Evolutionary conservation across 2,329 filamentous ascomycete species (phyloP).

Genomic region (Gnomoniopsis sp.): DNA sequence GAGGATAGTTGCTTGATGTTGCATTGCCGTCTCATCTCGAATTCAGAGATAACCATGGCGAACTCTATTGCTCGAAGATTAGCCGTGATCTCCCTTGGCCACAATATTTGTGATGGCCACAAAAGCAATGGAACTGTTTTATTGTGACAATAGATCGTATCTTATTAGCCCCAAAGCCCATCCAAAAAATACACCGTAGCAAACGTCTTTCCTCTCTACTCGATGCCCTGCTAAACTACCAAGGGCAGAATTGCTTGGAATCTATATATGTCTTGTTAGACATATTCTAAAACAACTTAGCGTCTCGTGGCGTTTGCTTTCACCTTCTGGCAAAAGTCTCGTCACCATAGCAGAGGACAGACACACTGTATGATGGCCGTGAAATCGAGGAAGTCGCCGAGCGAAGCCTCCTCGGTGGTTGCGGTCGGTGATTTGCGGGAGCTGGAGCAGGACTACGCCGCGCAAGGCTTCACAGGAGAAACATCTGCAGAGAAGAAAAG

Average conservation of each 20-base stretch:
- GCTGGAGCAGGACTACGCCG: not conserved
- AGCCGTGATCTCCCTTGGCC: not conserved
- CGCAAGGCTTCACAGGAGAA: not conserved
- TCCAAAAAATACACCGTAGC: too few relatives aligned
- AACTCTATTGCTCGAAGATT: constrained; percentile 5
- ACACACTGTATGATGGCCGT: not conserved
- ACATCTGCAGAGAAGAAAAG: not conserved
- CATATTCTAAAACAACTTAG: too few relatives aligned
- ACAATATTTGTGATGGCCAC: not conserved
- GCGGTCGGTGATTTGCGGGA: not conserved
- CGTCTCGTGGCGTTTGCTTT: too few relatives aligned
- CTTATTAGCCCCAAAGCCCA: too few relatives aligned
- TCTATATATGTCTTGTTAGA: too few relatives aligned
- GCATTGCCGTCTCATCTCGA: constrained; percentile 10
- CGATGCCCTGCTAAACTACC: too few relatives aligned
- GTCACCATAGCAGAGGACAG: not conserved
- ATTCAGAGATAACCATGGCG: not conserved
- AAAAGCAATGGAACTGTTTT: not conserved
- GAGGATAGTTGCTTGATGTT: not conserved
- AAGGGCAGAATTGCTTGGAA: too few relatives aligned
- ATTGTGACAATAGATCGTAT: not conserved
- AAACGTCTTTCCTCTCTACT: too few relatives aligned
- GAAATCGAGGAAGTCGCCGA: not conserved
- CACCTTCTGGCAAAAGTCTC: too few relatives aligned
- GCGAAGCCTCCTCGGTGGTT: not conserved